Conservation (phyloP, 1,139 yeast species). For the Meyerozyma sp. region DNA sequence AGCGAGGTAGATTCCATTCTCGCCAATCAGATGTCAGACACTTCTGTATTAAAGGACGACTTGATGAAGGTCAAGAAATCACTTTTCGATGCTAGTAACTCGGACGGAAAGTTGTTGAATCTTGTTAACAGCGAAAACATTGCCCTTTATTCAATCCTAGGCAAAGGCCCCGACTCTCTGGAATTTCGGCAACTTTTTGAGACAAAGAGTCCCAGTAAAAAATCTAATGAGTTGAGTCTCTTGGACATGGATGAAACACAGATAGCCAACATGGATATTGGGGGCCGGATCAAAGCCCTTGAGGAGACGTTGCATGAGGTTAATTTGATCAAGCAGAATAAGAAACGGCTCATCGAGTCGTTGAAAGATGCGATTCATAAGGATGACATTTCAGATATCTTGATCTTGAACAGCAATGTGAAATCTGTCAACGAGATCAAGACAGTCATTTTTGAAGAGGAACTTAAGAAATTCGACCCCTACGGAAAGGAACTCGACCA, state of each 20-base stretch:
- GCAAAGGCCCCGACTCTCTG: constrained; percentile 26
- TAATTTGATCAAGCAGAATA: constrained; percentile 49
- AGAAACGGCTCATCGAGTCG: constrained; percentile 54
- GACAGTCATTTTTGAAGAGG: constrained; percentile 59
- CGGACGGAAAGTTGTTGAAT: constrained; percentile 55
- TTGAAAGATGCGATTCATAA: constrained; percentile 67
- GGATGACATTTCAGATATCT: constrained; percentile 80
- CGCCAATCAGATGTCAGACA: constrained; percentile 8
- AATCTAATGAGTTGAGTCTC: constrained; percentile 36
- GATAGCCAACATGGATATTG: constrained; percentile 10
- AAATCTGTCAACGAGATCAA: constrained; percentile 54
- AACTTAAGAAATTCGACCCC: constrained; percentile 72
- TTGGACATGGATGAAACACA: constrained; percentile 55
- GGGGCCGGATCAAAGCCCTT: constrained; percentile 33
- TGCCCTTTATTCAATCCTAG: constrained; percentile 23
- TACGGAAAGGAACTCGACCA: constrained; percentile 64
- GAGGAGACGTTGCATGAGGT: constrained; percentile 45
- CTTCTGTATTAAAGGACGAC: constrained; percentile 37
- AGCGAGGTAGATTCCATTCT: constrained; percentile 30
- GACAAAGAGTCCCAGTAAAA: constrained; percentile 6
- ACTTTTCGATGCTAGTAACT: constrained; percentile 59
- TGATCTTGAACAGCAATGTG: constrained; percentile 62
- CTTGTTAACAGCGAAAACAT: constrained; percentile 23
- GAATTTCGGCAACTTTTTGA: constrained; percentile 28
- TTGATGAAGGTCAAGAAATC: constrained; percentile 56